Conservation (phyloP, 106 monocot genomes). For the Apostasia ramifera region DNA sequence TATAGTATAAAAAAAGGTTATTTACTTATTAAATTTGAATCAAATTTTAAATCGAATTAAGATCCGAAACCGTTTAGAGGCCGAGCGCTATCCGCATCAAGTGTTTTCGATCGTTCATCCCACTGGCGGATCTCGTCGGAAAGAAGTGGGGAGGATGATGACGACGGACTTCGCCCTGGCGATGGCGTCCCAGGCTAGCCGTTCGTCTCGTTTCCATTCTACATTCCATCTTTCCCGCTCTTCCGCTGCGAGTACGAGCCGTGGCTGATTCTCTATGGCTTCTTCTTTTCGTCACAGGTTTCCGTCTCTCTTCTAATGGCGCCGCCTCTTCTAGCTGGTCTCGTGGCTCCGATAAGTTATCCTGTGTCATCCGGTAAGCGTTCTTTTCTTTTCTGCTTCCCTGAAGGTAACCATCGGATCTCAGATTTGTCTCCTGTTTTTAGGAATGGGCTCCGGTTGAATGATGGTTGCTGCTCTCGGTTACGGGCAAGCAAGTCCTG, state of each 20-base stretch:
- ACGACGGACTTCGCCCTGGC: constrained; percentile 5
- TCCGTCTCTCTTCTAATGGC: not conserved
- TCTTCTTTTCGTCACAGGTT: constrained; percentile 1
- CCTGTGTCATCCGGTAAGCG: constrained; percentile 2
- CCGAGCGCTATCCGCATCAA: no score
- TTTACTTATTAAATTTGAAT: no score
- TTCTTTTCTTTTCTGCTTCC: not conserved
- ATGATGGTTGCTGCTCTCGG: constrained; percentile 1
- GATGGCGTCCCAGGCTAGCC: not conserved
- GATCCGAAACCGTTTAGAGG: no score
- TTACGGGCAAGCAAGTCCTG: not conserved
- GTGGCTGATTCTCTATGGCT: constrained; percentile 1
- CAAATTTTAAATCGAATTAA: no score
- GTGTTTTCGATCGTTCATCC: no score
- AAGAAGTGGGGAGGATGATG: not conserved
- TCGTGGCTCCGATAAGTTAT: not conserved
- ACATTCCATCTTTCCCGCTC: not conserved
- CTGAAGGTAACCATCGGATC: not conserved
- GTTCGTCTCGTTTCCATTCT: not conserved
- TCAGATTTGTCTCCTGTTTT: not conserved
- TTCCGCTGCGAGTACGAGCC: no score
- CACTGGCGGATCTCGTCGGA: no score
- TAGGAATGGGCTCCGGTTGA: constrained; percentile 3
- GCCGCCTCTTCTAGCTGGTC: not conserved
- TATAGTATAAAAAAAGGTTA: no score